These are phyloP conservation scores for Escovopsis sp. DNA, from an alignment of 2,329 filamentous ascomycete species.

Conservation along the genomic window DNA sequence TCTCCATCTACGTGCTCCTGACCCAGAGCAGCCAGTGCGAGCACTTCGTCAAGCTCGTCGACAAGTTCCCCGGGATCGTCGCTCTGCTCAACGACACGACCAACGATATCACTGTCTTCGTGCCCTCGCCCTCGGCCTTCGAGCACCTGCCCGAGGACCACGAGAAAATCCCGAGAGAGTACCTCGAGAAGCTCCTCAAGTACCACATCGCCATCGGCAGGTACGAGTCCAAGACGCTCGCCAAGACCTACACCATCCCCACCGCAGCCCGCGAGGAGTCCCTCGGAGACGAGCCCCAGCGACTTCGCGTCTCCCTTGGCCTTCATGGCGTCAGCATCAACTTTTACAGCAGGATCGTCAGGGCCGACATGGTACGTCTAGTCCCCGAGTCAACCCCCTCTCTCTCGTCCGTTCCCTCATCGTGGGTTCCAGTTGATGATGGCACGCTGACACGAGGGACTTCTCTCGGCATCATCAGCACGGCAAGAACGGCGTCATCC, in stretches of 20 bases:
- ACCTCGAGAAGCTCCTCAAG: constrained; percentile 49
- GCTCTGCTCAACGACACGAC: constrained; percentile 58
- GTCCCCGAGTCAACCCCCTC: neutral
- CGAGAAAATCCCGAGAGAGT: constrained; percentile 51
- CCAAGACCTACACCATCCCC: constrained; percentile 58
- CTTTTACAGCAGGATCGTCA: constrained; percentile 57
- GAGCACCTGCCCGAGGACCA: constrained; percentile 37
- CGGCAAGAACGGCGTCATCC: constrained; percentile 67
- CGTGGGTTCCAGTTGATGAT: too few species aligned
- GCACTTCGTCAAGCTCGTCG: constrained; percentile 60
- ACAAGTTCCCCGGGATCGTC: constrained; percentile 57
- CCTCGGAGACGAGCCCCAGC: constrained; percentile 53
- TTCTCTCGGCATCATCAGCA: constrained; percentile 36
- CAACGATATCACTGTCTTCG: constrained; percentile 66
- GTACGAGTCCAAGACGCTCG: constrained; percentile 50
- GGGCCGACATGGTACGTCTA: constrained; percentile 48
- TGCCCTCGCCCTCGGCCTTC: constrained; percentile 64
- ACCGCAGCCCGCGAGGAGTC: constrained; percentile 43
- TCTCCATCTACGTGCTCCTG: constrained; percentile 68
- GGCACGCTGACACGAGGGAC: too few species aligned
- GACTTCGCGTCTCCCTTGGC: constrained; percentile 52
- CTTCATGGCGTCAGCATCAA: constrained; percentile 55
- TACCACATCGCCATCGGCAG: constrained; percentile 62
- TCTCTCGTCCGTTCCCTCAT: neutral
- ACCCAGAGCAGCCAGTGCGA: constrained; percentile 60